Base-by-base conservation (phyloP, 2,329 filamentous ascomycete genomes). In the Trichophyton schoenleinii region DNA sequence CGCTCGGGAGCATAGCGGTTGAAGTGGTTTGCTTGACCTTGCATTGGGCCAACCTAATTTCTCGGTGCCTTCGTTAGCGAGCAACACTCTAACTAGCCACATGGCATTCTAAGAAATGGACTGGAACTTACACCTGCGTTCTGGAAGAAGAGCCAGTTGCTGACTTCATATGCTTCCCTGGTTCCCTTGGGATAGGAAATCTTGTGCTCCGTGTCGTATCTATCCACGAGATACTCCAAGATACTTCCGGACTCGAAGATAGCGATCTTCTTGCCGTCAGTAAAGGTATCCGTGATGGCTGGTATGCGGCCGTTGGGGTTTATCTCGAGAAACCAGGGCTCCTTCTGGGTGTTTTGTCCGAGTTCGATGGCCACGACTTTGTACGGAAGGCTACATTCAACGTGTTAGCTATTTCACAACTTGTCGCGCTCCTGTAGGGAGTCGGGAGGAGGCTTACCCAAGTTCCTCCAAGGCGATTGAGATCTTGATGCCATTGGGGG, bases 231-330 rank as follows among this genome's bases (percentile, higher is more conserved):
- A 72, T 96, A 95, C 73, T 91, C 84, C 76, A 95, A 78, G 70
- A 95, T 94, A 65, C 86, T 83, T 62, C 89, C 90, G 65, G 84
- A 88, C 75, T 96, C 91, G 70, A 95, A 96, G 18, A 96, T 72
- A 62, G 82, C 80, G 70, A 95, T 89, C 38, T 79, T 77, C 71
- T 87, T 78, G 67, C 89, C 88, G 71, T 94, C 86, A 3, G 79
- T 78, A 71, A 88, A 87, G 5, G 80, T 88, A 74, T 96, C 91
- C 6, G 88, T 94, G 58, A 96, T 69, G 62, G 91, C 91, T 3
- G 91, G 91, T 68, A 96, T 95, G 66, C 91, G 87, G 65, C 91
- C 91, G 72, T 96, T 96, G 65, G 91, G 91, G 75, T 96, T 96
- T 76, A 96, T 95, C 59, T 86, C 85, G 31, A 95, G 81, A 75